These are phyloP conservation scores for Ambrosia hybrid DNA, from an alignment of 140 eudicot genomes.

Conservation along the genomic window DNA sequence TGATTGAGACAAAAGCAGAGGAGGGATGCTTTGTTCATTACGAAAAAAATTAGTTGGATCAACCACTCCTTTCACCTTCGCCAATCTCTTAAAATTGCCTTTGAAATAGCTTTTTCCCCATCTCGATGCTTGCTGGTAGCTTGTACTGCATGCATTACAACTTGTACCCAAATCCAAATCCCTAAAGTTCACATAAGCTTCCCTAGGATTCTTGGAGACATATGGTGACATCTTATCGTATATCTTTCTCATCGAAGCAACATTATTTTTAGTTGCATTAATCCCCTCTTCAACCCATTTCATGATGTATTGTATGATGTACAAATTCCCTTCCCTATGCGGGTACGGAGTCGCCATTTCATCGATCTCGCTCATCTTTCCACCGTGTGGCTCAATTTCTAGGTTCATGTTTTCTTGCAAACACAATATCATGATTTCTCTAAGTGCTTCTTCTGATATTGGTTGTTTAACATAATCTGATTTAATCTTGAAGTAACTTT, in stretches of 20 bases:
- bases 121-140: background rate
- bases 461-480: background rate
- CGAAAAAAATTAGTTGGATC: background rate
- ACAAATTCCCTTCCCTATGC: background rate
- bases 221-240: background rate
- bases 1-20: background rate
- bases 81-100: background rate
- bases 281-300: background rate
- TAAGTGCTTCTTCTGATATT: background rate
- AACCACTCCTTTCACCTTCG: background rate
- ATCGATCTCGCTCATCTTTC: background rate
- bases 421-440: background rate
- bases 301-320: background rate
- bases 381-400: background rate
- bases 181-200: background rate
- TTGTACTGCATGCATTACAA: no score
- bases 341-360: background rate
- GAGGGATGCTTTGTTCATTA: background rate
- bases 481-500: background rate
- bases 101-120: background rate
- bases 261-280: background rate
- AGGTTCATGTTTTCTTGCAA: background rate
- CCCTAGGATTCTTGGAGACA: background rate
- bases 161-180: background rate
- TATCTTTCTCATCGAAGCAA: background rate